phyloP scores from a whole-genome alignment of 345 rosid genomes.

The Populus davidiana region DNA sequence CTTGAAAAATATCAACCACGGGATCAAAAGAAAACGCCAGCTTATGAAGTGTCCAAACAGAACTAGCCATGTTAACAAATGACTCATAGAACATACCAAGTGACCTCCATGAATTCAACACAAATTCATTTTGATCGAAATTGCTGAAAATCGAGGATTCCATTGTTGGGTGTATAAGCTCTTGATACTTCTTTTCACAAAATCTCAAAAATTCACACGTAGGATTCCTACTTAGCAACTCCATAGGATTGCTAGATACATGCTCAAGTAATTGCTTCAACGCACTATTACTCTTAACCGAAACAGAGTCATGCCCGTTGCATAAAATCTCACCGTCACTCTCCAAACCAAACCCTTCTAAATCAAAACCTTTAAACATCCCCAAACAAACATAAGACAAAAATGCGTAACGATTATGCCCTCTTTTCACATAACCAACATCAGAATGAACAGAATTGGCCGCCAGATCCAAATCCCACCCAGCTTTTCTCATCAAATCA shows the following conservation, averaged over 20 bases:
- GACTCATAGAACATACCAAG: slow-evolving; percentile 63
- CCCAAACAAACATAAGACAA: slow-evolving; percentile 73
- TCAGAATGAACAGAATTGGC: slow-evolving; percentile 62
- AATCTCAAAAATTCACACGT: slow-evolving; percentile 67
- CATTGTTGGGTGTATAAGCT: slow-evolving; percentile 83
- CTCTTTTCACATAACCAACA: slow-evolving; percentile 49
- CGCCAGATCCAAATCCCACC: slow-evolving; percentile 88
- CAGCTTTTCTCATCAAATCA: slow-evolving; percentile 72
- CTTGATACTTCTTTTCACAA: slow-evolving; percentile 86
- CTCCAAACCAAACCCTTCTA: slow-evolving; percentile 41
- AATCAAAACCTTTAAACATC: slow-evolving; percentile 76
- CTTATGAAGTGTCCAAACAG: slow-evolving; percentile 75
- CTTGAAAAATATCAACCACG: slow-evolving; percentile 72
- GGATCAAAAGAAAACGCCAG: slow-evolving; percentile 85
- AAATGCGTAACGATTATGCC: slow-evolving; percentile 65
- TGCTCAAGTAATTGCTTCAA: slow-evolving; percentile 73
- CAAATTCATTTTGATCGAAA: slow-evolving; percentile 64
- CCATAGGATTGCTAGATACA: slow-evolving; percentile 73
- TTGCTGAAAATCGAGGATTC: slow-evolving; percentile 74
- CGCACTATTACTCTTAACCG: slow-evolving; percentile 24
- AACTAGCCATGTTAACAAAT: slow-evolving; percentile 80
- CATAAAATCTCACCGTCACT: slow-evolving; percentile 15
- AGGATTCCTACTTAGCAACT: slow-evolving; percentile 62
- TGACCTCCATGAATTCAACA: slow-evolving; percentile 85
- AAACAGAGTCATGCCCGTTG: slow-evolving; percentile 36